Evolutionary conservation across 495 filamentous ascomycete species (phyloP).

Genomic region (Staphylotrichum longicolle): DNA sequence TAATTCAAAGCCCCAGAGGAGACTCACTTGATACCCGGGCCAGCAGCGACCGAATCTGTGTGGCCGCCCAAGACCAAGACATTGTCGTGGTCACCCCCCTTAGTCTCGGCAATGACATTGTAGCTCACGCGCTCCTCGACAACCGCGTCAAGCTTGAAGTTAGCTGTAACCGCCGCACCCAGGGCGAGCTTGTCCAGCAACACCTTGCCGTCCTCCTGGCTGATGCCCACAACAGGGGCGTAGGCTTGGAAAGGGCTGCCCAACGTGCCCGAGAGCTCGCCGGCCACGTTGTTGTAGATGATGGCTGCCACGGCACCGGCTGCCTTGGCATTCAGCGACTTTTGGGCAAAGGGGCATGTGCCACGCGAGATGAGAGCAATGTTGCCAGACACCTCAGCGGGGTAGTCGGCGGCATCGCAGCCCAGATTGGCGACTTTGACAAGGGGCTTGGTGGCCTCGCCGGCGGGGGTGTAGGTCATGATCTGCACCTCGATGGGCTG

Average conservation of each 20-base stretch:
- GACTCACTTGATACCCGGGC: conserved; percentile 47
- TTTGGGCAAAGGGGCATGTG: conserved; percentile 58
- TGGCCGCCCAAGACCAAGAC: conserved; percentile 64
- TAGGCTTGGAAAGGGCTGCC: conserved; percentile 48
- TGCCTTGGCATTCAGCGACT: conserved; percentile 56
- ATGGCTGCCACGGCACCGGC: conserved; percentile 59
- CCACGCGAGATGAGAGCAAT: conserved; percentile 65
- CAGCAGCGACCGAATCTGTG: conserved; percentile 63
- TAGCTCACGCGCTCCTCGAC: conserved; percentile 51
- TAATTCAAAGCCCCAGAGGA: not conserved
- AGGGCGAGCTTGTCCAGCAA: conserved; percentile 42
- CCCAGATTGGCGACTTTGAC: conserved; percentile 54
- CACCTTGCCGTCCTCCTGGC: conserved; percentile 48
- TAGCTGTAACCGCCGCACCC: conserved; percentile 32
- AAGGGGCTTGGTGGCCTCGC: conserved; percentile 44
- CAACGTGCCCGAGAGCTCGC: conserved; percentile 54
- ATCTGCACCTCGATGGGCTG: conserved; percentile 24
- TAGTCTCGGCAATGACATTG: conserved; percentile 70
- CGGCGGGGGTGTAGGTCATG: conserved; percentile 46
- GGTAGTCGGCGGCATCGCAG: conserved; percentile 56
- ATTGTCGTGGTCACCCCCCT: conserved; percentile 62
- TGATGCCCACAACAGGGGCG: conserved; percentile 55
- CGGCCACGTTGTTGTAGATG: conserved; percentile 65
- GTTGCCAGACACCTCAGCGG: conserved; percentile 50
- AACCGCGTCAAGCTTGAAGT: conserved; percentile 36